phyloP scores from a whole-genome alignment of 371 early-diverging fungal species.

The Rhizopus sp. region DNA sequence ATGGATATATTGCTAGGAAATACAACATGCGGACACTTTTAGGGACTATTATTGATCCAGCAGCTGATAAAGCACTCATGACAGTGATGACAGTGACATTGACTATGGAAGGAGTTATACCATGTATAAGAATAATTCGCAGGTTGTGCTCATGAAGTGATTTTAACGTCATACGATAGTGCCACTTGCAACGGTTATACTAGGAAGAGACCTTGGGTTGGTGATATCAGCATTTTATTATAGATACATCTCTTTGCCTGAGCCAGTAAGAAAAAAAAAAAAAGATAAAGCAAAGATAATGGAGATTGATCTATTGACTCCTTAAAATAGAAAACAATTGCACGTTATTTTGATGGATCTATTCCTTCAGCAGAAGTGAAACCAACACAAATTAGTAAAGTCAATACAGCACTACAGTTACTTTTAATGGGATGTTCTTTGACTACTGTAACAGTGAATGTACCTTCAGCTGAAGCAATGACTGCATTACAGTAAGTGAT shows the following conservation, averaged over 20 bases:
- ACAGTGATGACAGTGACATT: constrained; percentile 86
- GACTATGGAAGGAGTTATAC: constrained; percentile 73
- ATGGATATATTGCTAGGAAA: constrained; percentile 91
- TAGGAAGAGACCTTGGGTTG: constrained; percentile 87
- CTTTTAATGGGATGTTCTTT: constrained; percentile 78
- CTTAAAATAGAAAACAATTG: constrained; percentile 70
- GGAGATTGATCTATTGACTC: constrained; percentile 2
- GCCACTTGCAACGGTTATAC: constrained; percentile 79
- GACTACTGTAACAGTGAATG: constrained; percentile 40
- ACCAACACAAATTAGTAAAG: constrained; percentile 87
- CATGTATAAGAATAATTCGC: constrained; percentile 52
- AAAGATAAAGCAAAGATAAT: constrained; percentile 9
- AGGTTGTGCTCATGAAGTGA: neutral
- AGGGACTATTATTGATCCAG: constrained; percentile 93
- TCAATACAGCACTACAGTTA: constrained; percentile 92
- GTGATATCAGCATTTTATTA: constrained; percentile 79
- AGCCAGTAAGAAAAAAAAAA: constrained; percentile 60
- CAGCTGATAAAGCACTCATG: constrained; percentile 97
- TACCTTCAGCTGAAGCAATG: constrained; percentile 37
- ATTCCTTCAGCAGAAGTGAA: constrained; percentile 91
- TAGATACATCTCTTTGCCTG: constrained; percentile 86
- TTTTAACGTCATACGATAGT: constrained; percentile 39
- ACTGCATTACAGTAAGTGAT: constrained; percentile 44
- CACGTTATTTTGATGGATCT: constrained; percentile 86
- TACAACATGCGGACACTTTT: constrained; percentile 85